Conservation (phyloP, 805 yeast species). For the Candida chilensis region DNA sequence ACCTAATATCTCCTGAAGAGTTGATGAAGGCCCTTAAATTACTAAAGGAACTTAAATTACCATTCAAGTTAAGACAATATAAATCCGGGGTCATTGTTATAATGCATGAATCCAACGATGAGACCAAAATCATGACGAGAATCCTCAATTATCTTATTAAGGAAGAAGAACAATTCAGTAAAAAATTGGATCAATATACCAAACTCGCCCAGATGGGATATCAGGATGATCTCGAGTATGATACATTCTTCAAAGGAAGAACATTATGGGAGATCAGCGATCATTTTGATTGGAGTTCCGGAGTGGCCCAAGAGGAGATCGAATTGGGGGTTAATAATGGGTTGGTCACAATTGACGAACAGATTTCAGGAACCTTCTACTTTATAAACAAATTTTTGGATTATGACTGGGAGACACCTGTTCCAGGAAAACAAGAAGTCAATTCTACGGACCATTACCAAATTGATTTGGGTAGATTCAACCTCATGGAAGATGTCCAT, state of each 20-base stretch:
- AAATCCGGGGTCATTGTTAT: conserved; percentile 23
- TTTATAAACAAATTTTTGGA: conserved; percentile 36
- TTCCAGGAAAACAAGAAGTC: too few species aligned
- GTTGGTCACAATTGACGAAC: conserved; percentile 55
- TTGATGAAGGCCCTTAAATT: conserved; percentile 49
- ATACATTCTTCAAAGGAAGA: neutral
- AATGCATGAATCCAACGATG: conserved; percentile 9
- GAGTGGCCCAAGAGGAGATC: conserved; percentile 57
- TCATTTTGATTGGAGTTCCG: conserved; percentile 56
- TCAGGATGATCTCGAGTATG: conserved; percentile 1
- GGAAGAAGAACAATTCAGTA: conserved; percentile 13
- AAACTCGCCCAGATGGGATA: neutral
- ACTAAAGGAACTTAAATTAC: conserved; percentile 50
- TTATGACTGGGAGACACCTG: neutral
- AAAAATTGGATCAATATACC: neutral
- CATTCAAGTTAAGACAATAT: conserved; percentile 31
- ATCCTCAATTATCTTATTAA: conserved; percentile 13
- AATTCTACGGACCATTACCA: too few species aligned
- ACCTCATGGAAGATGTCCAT: too few species aligned
- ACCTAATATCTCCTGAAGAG: conserved; percentile 63
- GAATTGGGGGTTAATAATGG: conserved; percentile 51
- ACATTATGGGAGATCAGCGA: conserved; percentile 26
- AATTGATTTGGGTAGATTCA: too few species aligned
- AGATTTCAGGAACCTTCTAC: conserved; percentile 56
- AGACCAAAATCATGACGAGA: conserved; percentile 16